These are phyloP conservation scores for Ascocoryne sarcoides DNA, from an alignment of 2,329 filamentous ascomycete genomes.

Conservation along the genomic window DNA sequence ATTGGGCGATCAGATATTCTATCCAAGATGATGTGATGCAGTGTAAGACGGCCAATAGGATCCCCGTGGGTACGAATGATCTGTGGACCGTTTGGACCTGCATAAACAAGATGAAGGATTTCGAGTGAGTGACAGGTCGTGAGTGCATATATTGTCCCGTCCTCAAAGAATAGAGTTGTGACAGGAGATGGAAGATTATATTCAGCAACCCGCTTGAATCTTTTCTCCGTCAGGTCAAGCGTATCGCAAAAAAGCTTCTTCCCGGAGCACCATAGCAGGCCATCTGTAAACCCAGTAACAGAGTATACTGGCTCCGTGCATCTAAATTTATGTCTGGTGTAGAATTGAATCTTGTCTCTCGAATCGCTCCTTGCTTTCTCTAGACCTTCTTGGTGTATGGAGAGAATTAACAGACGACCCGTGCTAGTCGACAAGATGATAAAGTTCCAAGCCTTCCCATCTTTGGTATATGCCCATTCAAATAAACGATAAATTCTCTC, in stretches of 20 bases:
- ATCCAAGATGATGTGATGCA: conserved; percentile 19
- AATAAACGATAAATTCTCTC: conserved; percentile 52
- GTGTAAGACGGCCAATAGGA: conserved; percentile 24
- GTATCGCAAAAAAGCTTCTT: conserved; percentile 46
- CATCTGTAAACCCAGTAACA: conserved; percentile 44
- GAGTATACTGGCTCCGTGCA: conserved; percentile 44
- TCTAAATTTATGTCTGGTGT: conserved; percentile 42
- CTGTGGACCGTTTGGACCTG: conserved; percentile 14
- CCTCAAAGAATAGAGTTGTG: conserved; percentile 38
- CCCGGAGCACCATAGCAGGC: conserved; percentile 49
- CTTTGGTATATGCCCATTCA: conserved; percentile 54
- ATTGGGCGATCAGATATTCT: conserved; percentile 11
- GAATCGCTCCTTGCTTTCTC: neutral
- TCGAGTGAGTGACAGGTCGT: conserved; percentile 47
- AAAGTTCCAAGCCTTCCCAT: conserved; percentile 51
- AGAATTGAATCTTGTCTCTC: conserved; percentile 38
- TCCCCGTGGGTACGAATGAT: conserved; percentile 26
- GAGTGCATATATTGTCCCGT: conserved; percentile 40
- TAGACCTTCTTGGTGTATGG: conserved; percentile 27
- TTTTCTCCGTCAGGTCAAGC: conserved; percentile 43
- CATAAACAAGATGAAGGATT: conserved; percentile 37
- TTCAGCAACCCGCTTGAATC: conserved; percentile 38
- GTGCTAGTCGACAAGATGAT: conserved; percentile 50
- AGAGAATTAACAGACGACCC: conserved; percentile 48
- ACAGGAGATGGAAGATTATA: conserved; percentile 46